Evolutionary conservation across 495 filamentous ascomycete species (phyloP).

Genomic region (Xylaria sp.): DNA sequence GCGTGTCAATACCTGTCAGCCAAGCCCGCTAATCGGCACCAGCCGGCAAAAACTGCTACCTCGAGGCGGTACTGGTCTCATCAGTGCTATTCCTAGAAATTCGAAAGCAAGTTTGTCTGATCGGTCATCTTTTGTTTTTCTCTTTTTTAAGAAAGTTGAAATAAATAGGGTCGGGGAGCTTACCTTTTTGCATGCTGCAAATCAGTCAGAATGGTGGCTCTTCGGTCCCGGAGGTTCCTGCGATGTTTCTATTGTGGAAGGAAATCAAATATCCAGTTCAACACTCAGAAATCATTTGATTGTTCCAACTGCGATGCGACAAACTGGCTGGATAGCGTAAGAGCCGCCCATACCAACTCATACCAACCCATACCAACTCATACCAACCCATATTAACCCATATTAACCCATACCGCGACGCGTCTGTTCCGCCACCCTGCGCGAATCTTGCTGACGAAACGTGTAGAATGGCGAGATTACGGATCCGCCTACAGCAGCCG

Average conservation of each 20-base stretch:
- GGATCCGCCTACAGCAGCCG: constrained; percentile 74
- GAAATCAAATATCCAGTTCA: constrained; percentile 62
- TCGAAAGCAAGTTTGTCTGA: neutral
- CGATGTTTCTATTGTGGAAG: constrained; percentile 80
- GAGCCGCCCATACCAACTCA: constrained; percentile 18
- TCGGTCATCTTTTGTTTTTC: no score
- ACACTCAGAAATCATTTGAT: constrained; percentile 64
- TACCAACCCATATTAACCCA: no score
- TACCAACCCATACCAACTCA: neutral
- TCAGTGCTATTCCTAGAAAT: neutral
- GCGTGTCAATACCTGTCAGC: no score
- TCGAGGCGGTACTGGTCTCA: constrained; percentile 2
- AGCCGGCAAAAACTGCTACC: constrained; percentile 11
- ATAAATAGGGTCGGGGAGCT: constrained; percentile 4
- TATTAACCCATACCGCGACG: neutral
- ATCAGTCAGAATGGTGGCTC: constrained; percentile 40
- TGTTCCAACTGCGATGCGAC: constrained; percentile 79
- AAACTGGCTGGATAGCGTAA: constrained; percentile 78
- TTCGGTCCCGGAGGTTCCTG: constrained; percentile 52
- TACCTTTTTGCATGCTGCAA: constrained; percentile 7
- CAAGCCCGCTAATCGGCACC: constrained; percentile 9
- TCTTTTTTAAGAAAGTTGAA: no score
- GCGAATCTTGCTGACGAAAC: constrained; percentile 7
- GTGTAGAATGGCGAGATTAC: constrained; percentile 80
- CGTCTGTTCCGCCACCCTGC: neutral